phyloP scores from a whole-genome alignment of 2,329 filamentous ascomycete genomes.

The Colletotrichum noveboracense region DNA sequence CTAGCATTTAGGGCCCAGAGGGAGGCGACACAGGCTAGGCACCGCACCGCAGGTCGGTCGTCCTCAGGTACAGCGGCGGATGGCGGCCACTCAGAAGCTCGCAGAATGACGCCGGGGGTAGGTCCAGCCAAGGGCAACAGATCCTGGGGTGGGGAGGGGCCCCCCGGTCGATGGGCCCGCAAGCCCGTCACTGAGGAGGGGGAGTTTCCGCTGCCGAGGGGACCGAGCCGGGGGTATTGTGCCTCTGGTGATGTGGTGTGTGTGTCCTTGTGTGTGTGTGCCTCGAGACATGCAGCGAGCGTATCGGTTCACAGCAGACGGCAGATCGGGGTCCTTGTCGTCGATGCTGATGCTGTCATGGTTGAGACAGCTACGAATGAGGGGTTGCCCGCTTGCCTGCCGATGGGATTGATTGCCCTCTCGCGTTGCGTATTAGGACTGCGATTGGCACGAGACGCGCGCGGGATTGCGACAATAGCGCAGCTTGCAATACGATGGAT shows the following conservation, averaged over 20 bases:
- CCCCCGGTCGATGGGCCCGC: not conserved
- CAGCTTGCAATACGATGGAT: not conserved
- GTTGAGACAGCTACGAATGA: not conserved
- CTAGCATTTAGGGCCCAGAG: not conserved
- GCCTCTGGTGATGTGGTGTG: not conserved
- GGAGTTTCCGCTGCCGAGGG: slow-evolving; percentile 4
- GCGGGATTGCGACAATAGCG: not conserved
- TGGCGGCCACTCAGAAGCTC: slow-evolving; percentile 3
- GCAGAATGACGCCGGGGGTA: not conserved
- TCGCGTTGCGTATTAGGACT: not conserved
- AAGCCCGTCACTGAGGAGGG: not conserved
- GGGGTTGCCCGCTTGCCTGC: not conserved
- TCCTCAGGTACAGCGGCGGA: not conserved
- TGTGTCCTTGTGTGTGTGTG: not conserved
- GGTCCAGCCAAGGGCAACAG: not conserved
- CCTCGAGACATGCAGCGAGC: not conserved
- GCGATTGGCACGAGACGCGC: not conserved
- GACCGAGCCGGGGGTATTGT: not conserved
- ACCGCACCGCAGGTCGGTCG: not conserved
- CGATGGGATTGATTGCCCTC: not conserved
- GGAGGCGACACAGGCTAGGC: not conserved
- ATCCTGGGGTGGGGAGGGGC: slow-evolving; percentile 11
- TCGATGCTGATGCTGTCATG: not conserved
- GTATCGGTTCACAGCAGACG: not conserved
- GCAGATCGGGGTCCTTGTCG: not conserved